phyloP scores from a whole-genome alignment of 2,329 filamentous ascomycete genomes.

The Pseudogymnoascus sp. region DNA sequence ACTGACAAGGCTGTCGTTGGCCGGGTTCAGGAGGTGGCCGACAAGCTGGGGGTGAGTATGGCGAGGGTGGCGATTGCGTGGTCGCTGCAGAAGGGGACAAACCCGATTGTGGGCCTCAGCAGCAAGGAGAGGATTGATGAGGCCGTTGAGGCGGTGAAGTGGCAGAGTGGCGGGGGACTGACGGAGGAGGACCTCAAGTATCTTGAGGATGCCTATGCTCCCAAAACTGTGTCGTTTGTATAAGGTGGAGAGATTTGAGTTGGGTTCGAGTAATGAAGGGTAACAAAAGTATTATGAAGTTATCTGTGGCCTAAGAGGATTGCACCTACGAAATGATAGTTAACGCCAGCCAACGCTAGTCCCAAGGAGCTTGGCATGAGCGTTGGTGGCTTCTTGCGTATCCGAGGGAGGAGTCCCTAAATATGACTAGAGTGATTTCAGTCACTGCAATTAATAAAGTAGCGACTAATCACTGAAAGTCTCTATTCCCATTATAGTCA shows the following conservation, averaged over 20 bases:
- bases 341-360: too few species aligned
- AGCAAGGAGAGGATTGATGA: slow-evolving; percentile 46
- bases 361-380: too few species aligned
- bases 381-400: too few species aligned
- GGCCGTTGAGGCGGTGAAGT: slow-evolving; percentile 35
- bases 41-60: slow-evolving; percentile 50
- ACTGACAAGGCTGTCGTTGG: slow-evolving; percentile 23
- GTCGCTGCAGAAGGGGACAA: slow-evolving; percentile 38
- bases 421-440: too few species aligned
- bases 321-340: too few species aligned
- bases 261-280: not conserved
- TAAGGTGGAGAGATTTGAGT: not conserved
- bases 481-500: not conserved
- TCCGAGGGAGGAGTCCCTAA: too few species aligned
- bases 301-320: not conserved
- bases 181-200: slow-evolving; percentile 45
- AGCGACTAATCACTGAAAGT: not conserved
- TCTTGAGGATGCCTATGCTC: slow-evolving; percentile 45
- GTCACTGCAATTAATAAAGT: too few species aligned
- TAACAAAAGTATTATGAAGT: not conserved
- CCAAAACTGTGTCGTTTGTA: slow-evolving; percentile 27
- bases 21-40: slow-evolving; percentile 47
- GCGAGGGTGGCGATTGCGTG: slow-evolving; percentile 51
- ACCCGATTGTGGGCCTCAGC: slow-evolving; percentile 46
- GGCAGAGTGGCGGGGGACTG: slow-evolving; percentile 36